These are phyloP conservation scores for Bromus sterilis DNA, from an alignment of 176 grass and related monocot species.

Conservation along the genomic window DNA sequence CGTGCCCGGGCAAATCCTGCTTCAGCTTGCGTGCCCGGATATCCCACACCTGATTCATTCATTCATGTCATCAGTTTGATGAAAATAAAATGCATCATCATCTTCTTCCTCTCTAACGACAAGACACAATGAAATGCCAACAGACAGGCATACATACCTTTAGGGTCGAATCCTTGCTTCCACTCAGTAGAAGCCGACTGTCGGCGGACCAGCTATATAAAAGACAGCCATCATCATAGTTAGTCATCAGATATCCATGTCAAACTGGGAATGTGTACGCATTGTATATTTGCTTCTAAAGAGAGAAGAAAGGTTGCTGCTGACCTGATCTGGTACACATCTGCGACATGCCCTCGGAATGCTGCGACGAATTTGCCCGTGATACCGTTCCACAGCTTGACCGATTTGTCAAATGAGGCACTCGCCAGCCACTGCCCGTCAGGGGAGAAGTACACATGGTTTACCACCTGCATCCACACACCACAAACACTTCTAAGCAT, in stretches of 20 bases:
- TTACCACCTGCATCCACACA: conserved; percentile 59
- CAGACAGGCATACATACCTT: conserved; percentile 54
- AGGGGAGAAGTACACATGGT: conserved; percentile 99
- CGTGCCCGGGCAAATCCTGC: conserved; percentile 49
- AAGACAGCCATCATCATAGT: background rate
- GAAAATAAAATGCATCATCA: background rate
- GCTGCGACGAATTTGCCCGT: conserved; percentile 79
- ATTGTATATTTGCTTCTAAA: background rate
- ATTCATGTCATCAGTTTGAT: background rate
- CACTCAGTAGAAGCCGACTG: conserved; percentile 96
- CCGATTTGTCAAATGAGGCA: conserved; percentile 96
- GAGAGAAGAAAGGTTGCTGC: background rate
- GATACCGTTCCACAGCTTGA: conserved; percentile 97
- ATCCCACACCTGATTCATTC: conserved; percentile 43
- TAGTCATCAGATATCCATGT: background rate
- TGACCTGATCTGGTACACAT: conserved; percentile 95
- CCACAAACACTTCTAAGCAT: background rate
- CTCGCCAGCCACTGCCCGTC: conserved; percentile 98
- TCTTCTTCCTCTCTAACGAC: background rate
- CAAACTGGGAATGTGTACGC: background rate
- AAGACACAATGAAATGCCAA: background rate
- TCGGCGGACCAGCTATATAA: conserved; percentile 75
- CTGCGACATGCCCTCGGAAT: conserved; percentile 88
- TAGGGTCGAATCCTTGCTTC: conserved; percentile 96
- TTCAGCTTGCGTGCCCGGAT: conserved; percentile 48